These are phyloP conservation scores for Phytopythium helicoides DNA, from an alignment of 352 stramenopile species.

Conservation along the genomic window DNA sequence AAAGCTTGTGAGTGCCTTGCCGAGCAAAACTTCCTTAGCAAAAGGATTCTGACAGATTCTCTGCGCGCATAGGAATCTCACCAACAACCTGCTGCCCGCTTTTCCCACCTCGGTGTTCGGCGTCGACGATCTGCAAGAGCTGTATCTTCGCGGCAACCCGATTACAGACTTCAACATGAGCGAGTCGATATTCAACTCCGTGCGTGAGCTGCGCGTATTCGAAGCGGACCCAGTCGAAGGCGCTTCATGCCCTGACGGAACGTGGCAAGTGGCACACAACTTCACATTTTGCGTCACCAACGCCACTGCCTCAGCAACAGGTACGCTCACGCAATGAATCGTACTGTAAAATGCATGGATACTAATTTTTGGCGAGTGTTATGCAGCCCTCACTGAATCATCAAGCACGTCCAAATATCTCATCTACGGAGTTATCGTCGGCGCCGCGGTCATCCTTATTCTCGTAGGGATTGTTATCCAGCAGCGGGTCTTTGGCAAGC, in stretches of 20 bases:
- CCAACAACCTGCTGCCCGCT: conserved; percentile 24
- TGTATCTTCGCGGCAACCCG: conserved; percentile 33
- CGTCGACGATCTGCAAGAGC: conserved; percentile 18
- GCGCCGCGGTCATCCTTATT: conserved; percentile 10
- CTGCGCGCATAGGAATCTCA: conserved; percentile 40
- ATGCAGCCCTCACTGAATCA: conserved; percentile 5
- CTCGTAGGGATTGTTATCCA: conserved; percentile 19
- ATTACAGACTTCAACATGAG: conserved; percentile 36
- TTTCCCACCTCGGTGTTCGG: conserved; percentile 31
- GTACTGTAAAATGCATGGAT: no score
- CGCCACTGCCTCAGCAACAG: not conserved
- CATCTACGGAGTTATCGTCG: conserved; percentile 15
- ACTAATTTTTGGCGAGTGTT: no score
- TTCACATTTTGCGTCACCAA: conserved; percentile 33
- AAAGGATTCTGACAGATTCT: no score
- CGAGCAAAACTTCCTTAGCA: no score
- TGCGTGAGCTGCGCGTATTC: conserved; percentile 16
- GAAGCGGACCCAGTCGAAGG: conserved; percentile 21
- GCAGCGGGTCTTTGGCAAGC: conserved; percentile 5
- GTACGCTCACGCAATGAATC: no score
- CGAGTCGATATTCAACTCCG: conserved; percentile 6
- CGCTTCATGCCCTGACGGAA: conserved; percentile 18
- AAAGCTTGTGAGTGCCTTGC: conserved; percentile 23
- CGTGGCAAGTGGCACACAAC: conserved; percentile 19
- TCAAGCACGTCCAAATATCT: conserved; percentile 14